Base-by-base conservation (phyloP, 1,284 basidiomycete species). In the Papiliotrema nemorosa region DNA sequence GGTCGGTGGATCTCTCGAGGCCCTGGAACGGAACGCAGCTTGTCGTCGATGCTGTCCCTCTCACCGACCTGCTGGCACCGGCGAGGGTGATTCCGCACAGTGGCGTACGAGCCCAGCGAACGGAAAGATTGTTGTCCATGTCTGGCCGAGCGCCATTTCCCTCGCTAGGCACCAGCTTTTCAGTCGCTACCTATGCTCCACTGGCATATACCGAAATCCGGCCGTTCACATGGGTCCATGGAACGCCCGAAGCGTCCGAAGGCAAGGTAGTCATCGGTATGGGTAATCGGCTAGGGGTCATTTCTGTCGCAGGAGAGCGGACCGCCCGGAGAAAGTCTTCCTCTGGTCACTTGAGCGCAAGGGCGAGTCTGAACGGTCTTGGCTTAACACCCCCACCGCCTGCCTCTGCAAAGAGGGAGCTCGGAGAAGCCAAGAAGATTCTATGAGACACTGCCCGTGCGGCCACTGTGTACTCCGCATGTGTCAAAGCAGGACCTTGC, bases 231-330 rank as follows among this genome's bases (percentile, higher is more conserved):
- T 9, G 18, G 2, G 20, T 48, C 18, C 6, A n/a, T 18, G 18
- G 18, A n/a, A 3, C 25, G 52, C n/a, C n/a, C n/a, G 14, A 41
- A 44, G 4, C 47, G 57, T 9, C 44, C 33, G 12, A 29, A 47
- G 46, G 45, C 2, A 22, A 35, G 18, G n/a, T 63, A 16, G 50
- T 71, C 3, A 67, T 59, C 3, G 70, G 64, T 5, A 69, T 73
- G 44, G 70, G 69, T 2, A 70, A 73, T 57, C 55, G 63, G 18
- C 47, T 73, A 35, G 70, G 70, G 1, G 50, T 68, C 3, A 43
- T 72, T n/a, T n/a, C n/a, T n/a, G n/a, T n/a, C n/a, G n/a, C n/a
- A n/a, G n/a, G n/a, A n/a, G n/a, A n/a, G n/a, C n/a, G n/a, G n/a
- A n/a, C n/a, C n/a, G n/a, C n/a, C n/a, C n/a, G n/a, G n/a, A n/a